A percentile compares a stretch with the other conserved stretches of the same genome.
Evolutionary conservation across 164 flowering plant genomes (phyloP).

Genomic region (Magnolia officinalis): DNA sequence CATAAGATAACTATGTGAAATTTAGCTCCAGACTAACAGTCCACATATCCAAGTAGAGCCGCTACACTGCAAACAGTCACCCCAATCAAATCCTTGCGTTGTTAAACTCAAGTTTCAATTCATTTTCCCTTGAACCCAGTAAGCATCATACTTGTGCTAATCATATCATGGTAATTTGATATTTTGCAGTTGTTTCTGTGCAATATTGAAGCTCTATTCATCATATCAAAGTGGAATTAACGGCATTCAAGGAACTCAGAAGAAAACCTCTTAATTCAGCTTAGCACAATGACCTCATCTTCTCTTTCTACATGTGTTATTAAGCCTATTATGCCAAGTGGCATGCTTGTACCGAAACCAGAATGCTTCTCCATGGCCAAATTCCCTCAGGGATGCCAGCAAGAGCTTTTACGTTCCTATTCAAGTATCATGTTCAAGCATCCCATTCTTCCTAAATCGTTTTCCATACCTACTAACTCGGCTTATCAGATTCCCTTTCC

Average conservation of each 20-base stretch:
- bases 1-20: too few relatives aligned
- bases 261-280: not conserved
- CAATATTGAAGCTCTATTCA: not conserved
- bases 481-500: conserved; percentile 10
- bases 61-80: too few relatives aligned
- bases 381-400: conserved; percentile 4
- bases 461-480: conserved; percentile 10
- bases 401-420: conserved; percentile 15
- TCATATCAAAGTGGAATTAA: not conserved
- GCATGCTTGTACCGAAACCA: conserved; percentile 2
- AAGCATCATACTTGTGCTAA: not conserved
- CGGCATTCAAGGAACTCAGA: not conserved
- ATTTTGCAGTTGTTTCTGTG: not conserved
- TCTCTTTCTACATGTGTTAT: conserved; percentile 9
- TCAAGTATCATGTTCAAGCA: conserved; percentile 11
- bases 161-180: not conserved
- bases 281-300: not conserved
- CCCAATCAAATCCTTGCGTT: too few relatives aligned
- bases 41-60: too few relatives aligned
- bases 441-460: conserved; percentile 13
- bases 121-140: too few relatives aligned
- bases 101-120: too few relatives aligned
- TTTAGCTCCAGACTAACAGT: too few relatives aligned
- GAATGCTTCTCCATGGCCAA: not conserved
- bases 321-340: not conserved